phyloP scores from a whole-genome alignment of 352 stramenopile species.

The Aphanomyces cochlioides region DNA sequence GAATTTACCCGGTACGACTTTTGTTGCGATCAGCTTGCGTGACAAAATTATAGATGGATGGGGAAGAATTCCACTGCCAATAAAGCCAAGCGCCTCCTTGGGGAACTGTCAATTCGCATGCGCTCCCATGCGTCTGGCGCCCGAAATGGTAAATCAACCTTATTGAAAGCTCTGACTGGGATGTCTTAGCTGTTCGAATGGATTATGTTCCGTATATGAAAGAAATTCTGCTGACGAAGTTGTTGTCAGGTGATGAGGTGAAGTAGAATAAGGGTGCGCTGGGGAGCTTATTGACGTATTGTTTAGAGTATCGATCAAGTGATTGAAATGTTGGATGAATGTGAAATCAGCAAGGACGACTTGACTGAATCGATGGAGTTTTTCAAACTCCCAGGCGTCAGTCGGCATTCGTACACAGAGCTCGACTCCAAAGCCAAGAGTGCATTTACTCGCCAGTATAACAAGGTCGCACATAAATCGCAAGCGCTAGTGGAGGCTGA shows the following conservation, averaged over 20 bases:
- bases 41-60: constrained; percentile 79
- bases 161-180: too few species aligned
- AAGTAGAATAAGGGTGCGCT: too few species aligned
- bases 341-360: constrained; percentile 96
- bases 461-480: constrained; percentile 90
- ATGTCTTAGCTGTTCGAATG: constrained; percentile 67
- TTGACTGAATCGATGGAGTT: constrained; percentile 96
- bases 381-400: constrained; percentile 77
- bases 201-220: constrained; percentile 89
- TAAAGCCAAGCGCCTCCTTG: constrained; percentile 94
- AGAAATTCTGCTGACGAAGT: constrained; percentile 78
- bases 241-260: constrained; percentile 72
- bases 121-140: constrained; percentile 77
- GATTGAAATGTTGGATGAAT: constrained; percentile 95
- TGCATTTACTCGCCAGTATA: constrained; percentile 91
- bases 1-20: constrained; percentile 86
- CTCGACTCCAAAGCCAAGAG: constrained; percentile 89
- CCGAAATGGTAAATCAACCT: constrained; percentile 49
- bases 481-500: constrained; percentile 89
- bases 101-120: constrained; percentile 96
- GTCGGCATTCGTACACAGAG: constrained; percentile 67
- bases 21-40: constrained; percentile 16
- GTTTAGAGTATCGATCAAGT: constrained; percentile 73
- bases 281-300: too few species aligned
- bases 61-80: constrained; percentile 95